Conservation (phyloP, 805 yeast genomes). For the Pichia paraexigua region DNA sequence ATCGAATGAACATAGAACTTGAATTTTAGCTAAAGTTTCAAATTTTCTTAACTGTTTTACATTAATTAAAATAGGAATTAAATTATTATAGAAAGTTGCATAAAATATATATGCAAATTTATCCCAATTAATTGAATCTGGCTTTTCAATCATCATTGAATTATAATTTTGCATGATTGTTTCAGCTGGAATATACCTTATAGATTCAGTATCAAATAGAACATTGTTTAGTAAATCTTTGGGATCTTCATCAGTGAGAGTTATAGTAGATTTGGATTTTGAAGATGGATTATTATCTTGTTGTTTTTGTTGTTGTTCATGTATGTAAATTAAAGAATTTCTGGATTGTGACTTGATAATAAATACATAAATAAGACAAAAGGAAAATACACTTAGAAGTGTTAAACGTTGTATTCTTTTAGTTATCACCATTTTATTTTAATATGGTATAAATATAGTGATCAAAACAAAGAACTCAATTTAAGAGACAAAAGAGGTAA, state of each 20-base stretch:
- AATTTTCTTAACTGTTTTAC: constrained; percentile 31
- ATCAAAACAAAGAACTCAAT: no score
- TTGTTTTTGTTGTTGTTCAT: background rate
- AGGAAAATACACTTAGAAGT: background rate
- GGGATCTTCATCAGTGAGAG: background rate
- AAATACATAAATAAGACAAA: background rate
- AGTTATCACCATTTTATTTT: background rate
- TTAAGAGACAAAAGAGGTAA: background rate
- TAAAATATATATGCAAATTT: constrained; percentile 52
- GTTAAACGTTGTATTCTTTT: background rate
- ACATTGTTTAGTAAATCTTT: background rate
- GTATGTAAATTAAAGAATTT: background rate
- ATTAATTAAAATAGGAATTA: constrained; percentile 46
- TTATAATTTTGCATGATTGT: constrained; percentile 12
- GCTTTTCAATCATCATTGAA: constrained; percentile 5
- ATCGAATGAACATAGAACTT: constrained; percentile 32
- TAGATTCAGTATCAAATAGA: constrained; percentile 11
- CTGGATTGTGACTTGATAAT: background rate
- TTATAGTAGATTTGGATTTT: background rate
- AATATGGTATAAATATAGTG: background rate
- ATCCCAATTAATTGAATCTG: constrained; percentile 31
- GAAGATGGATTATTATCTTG: background rate
- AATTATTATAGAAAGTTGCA: constrained; percentile 44
- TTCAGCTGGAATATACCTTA: constrained; percentile 16
- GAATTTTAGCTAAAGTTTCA: constrained; percentile 36